Percentiles rank a stretch among this genome's conserved stretches.
phyloP scores from a whole-genome alignment of 768 basidiomycete genomes.

The Basidioascus undulatus region DNA sequence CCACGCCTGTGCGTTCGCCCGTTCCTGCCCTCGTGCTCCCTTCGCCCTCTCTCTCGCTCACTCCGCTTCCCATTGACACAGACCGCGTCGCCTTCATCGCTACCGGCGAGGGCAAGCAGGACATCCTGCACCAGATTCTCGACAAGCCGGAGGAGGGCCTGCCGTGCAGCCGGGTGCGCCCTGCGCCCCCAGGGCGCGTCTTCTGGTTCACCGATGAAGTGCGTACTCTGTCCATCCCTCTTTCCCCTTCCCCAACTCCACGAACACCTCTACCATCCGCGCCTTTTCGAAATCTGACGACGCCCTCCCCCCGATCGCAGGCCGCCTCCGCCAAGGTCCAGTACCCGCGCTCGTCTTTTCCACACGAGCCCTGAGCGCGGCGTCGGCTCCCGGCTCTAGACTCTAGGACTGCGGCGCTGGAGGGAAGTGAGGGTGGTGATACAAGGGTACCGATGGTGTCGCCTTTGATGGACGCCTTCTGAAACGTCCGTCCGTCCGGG shows the following conservation, averaged over 20 bases:
- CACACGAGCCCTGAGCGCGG: not conserved
- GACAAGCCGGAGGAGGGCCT: slow-evolving; percentile 56
- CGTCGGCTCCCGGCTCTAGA: not conserved
- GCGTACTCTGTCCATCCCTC: no score
- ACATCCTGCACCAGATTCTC: slow-evolving; percentile 43
- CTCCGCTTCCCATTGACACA: no score
- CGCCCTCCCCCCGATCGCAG: no score
- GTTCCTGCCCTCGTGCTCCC: not conserved
- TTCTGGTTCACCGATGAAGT: slow-evolving; percentile 89
- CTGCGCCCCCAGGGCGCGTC: slow-evolving; percentile 47
- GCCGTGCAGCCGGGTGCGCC: slow-evolving; percentile 57
- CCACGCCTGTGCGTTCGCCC: slow-evolving; percentile 38
- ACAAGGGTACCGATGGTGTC: no score
- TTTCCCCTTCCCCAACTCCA: no score
- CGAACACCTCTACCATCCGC: no score
- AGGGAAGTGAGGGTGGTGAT: no score
- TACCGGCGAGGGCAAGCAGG: slow-evolving; percentile 55
- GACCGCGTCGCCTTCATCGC: slow-evolving; percentile 72
- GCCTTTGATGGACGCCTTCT: no score
- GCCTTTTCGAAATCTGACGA: no score
- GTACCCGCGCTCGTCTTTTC: slow-evolving; percentile 25
- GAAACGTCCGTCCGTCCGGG: no score
- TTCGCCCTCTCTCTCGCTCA: slow-evolving; percentile 20
- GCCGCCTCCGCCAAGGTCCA: slow-evolving; percentile 40
- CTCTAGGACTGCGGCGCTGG: no score